Conservation (phyloP, 495 filamentous ascomycete species). For the Penicillium coprophilum region DNA sequence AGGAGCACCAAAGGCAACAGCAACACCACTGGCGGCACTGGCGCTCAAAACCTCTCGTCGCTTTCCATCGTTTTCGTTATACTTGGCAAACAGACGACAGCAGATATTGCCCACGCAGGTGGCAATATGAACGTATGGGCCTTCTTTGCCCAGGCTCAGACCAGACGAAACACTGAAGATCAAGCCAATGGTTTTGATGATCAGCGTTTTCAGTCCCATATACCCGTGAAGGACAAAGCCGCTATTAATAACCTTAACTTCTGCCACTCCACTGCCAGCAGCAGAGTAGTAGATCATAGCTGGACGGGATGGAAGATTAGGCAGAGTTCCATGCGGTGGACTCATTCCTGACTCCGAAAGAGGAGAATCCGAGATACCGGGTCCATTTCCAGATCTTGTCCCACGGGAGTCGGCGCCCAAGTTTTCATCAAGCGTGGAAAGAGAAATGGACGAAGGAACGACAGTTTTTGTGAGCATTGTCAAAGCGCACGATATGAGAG, state of each 20-base stretch:
- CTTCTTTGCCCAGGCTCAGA: conserved; percentile 92
- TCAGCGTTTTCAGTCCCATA: conserved; percentile 81
- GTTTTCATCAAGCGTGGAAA: conserved; percentile 88
- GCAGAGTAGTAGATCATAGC: conserved; percentile 95
- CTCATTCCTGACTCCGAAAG: conserved; percentile 30
- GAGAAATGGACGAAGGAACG: conserved; percentile 80
- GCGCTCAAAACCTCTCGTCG: conserved; percentile 90
- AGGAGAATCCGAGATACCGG: conserved; percentile 36
- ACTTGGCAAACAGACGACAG: conserved; percentile 89
- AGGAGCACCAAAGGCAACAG: conserved; percentile 92
- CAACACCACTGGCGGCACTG: conserved; percentile 87
- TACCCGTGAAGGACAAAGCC: conserved; percentile 97
- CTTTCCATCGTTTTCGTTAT: conserved; percentile 89
- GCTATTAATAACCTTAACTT: conserved; percentile 96
- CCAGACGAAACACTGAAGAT: conserved; percentile 90
- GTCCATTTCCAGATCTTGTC: conserved; percentile 39
- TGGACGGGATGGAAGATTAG: conserved; percentile 40
- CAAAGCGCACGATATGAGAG: conserved; percentile 72
- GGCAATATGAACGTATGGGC: conserved; percentile 95
- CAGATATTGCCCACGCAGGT: conserved; percentile 95
- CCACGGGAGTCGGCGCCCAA: conserved; percentile 51
- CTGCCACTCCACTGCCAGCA: conserved; percentile 93
- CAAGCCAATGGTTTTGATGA: conserved; percentile 81
- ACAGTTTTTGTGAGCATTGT: conserved; percentile 88
- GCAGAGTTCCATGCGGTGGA: conserved; percentile 27